Evolutionary conservation across 2,329 filamentous ascomycete genomes (phyloP).

Genomic region (Trichoderma atrobrunneum): DNA sequence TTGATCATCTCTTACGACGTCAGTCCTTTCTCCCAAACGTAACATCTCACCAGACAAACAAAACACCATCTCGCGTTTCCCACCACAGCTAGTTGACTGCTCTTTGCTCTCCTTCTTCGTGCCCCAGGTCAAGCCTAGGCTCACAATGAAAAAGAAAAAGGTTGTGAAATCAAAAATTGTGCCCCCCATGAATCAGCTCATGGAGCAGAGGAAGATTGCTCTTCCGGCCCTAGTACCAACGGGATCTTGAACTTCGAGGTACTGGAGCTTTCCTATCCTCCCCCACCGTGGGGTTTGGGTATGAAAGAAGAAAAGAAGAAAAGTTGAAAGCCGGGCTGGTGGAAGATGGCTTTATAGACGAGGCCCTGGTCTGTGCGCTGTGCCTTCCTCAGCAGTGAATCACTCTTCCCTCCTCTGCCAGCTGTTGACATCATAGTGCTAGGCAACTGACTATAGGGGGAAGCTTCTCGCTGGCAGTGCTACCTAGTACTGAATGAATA

Average conservation of each 20-base stretch:
- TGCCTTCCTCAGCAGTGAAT: background rate
- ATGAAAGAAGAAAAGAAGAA: background rate
- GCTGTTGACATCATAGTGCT: background rate
- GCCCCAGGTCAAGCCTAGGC: background rate
- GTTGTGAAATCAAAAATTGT: background rate
- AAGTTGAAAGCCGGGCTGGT: background rate
- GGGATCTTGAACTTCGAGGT: background rate
- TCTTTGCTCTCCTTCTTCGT: background rate
- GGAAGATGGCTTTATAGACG: background rate
- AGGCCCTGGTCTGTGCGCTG: background rate
- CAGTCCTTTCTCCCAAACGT: background rate
- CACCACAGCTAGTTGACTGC: background rate
- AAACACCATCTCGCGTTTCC: background rate
- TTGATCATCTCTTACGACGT: background rate
- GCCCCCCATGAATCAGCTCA: background rate
- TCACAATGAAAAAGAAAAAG: background rate
- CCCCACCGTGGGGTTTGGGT: background rate
- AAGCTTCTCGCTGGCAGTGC: background rate
- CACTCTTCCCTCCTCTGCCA: background rate
- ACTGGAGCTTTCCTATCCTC: background rate
- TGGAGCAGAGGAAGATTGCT: background rate
- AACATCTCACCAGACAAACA: background rate
- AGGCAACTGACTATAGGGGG: background rate
- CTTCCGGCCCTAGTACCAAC: background rate
- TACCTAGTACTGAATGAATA: too few species aligned